These are phyloP conservation scores for Chara braunii DNA, from an alignment of 139 green algal species.

Conservation along the genomic window DNA sequence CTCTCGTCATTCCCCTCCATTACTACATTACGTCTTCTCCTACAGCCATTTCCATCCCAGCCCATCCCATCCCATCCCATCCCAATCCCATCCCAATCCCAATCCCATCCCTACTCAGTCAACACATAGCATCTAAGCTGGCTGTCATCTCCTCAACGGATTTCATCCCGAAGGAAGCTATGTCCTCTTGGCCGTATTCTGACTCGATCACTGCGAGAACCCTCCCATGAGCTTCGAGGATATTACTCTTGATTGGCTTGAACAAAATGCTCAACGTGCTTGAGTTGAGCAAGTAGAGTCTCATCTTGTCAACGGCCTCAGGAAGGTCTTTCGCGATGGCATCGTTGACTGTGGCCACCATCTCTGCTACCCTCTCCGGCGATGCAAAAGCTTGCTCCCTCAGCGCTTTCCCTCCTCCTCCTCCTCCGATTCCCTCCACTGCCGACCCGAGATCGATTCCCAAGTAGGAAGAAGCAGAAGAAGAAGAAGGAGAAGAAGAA, in stretches of 20 bases:
- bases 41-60: too few species aligned
- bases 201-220: slow-evolving; percentile 61
- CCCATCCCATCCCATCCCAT: too few species aligned
- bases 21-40: slow-evolving; percentile 2
- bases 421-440: background rate
- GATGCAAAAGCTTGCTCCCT: slow-evolving; percentile 79
- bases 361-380: slow-evolving; percentile 63
- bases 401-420: background rate
- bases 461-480: background rate
- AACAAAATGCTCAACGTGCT: slow-evolving; percentile 74
- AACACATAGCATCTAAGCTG: slow-evolving; percentile 15
- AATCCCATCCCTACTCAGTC: background rate
- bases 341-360: slow-evolving; percentile 64
- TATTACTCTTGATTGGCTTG: slow-evolving; percentile 77
- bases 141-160: background rate
- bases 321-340: slow-evolving; percentile 60
- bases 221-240: slow-evolving; percentile 86
- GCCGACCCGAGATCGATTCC: background rate
- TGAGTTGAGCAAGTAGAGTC: slow-evolving; percentile 72
- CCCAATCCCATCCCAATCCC: too few species aligned
- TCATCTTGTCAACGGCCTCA: slow-evolving; percentile 57
- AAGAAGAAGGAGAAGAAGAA: background rate
- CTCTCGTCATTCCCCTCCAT: background rate
- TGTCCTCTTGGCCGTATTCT: slow-evolving; percentile 62
- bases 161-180: background rate